A percentile compares a stretch with the other conserved stretches of the same genome.
phyloP scores from a whole-genome alignment of 441 rosid genomes.

The Eruca vesicaria region DNA sequence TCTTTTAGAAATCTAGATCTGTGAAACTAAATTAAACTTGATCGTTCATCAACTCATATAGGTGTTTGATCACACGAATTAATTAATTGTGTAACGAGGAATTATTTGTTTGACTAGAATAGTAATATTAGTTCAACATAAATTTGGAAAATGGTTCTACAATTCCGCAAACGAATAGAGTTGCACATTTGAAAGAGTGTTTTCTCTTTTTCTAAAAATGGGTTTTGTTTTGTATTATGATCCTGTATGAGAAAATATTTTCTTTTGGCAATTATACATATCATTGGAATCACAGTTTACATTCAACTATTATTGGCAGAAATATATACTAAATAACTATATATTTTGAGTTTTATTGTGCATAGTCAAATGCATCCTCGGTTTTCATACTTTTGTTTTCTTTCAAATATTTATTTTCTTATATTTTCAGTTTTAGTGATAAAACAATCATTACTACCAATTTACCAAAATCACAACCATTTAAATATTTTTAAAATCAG shows the following conservation, averaged over 20 bases:
- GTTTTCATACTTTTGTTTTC: background rate
- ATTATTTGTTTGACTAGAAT: background rate
- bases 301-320: background rate
- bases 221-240: background rate
- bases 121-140: background rate
- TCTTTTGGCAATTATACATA: background rate
- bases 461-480: background rate
- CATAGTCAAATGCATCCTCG: background rate
- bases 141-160: background rate
- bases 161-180: background rate
- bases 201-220: background rate
- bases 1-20: background rate
- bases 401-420: background rate
- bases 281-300: background rate
- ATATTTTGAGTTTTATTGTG: background rate
- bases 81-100: background rate
- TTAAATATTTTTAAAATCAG: background rate
- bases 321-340: background rate
- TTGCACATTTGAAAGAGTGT: background rate
- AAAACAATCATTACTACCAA: background rate
- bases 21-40: background rate
- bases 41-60: background rate
- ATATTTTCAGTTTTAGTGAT: background rate
- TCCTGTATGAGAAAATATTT: background rate
- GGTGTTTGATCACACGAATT: background rate